Evolutionary conservation across 1,139 yeast species (phyloP).

Genomic region (Diutina scorzettiae): DNA sequence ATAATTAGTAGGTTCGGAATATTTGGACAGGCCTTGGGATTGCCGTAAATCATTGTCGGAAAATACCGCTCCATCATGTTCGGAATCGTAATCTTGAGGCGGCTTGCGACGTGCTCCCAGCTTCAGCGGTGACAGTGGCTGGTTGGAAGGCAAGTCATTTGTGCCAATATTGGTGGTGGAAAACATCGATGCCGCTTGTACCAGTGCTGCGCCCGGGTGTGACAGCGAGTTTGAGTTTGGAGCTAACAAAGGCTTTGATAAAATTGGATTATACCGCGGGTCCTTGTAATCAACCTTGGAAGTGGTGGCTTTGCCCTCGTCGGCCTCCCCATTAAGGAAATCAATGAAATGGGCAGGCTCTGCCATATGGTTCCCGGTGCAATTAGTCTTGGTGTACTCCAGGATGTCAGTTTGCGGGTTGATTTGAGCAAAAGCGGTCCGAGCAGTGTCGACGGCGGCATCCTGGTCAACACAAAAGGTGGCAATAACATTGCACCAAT

Average conservation of each 20-base stretch:
- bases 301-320: constrained; percentile 15
- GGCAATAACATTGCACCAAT: constrained; percentile 66
- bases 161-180: background rate
- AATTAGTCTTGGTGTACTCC: constrained; percentile 40
- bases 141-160: background rate
- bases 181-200: background rate
- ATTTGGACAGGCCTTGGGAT: constrained; percentile 27
- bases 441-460: constrained; percentile 58
- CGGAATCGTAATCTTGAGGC: constrained; percentile 9
- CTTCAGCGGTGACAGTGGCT: background rate
- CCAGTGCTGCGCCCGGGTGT: background rate
- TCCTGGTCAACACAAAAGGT: constrained; percentile 72
- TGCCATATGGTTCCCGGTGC: constrained; percentile 56
- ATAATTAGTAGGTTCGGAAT: constrained; percentile 37
- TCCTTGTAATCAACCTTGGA: constrained; percentile 15
- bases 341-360: constrained; percentile 40
- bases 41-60: constrained; percentile 12
- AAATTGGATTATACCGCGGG: constrained; percentile 24
- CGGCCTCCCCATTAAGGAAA: constrained; percentile 22
- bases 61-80: constrained; percentile 24
- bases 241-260: constrained; percentile 22
- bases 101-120: background rate
- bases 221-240: background rate
- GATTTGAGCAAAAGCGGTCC: constrained; percentile 58
- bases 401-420: constrained; percentile 51